Conservation (phyloP, 2,329 filamentous ascomycete species). For the Hypoxylon sp. region DNA sequence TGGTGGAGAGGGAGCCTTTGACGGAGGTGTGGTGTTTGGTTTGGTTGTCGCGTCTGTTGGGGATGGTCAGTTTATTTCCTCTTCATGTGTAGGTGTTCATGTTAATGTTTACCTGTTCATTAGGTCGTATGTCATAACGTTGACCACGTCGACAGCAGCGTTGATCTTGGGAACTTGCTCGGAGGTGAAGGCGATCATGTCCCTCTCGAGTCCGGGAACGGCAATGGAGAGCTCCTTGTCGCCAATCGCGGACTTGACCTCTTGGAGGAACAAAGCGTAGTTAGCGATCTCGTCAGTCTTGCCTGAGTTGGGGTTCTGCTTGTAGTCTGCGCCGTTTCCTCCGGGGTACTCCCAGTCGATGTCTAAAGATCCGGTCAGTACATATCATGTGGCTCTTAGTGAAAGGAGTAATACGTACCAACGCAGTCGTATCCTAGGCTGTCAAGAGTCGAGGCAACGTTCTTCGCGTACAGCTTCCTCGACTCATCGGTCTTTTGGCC, state of each 20-base stretch:
- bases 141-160: constrained; percentile 73
- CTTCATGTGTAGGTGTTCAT: background rate
- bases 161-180: constrained; percentile 70
- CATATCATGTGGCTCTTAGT: too few species aligned
- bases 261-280: constrained; percentile 71
- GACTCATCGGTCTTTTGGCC: constrained; percentile 66
- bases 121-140: constrained; percentile 59
- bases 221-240: constrained; percentile 75
- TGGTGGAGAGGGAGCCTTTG: constrained; percentile 63
- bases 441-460: constrained; percentile 73
- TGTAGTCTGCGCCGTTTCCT: constrained; percentile 80
- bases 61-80: constrained; percentile 66
- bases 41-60: constrained; percentile 73
- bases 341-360: constrained; percentile 76
- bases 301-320: constrained; percentile 69
- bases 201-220: constrained; percentile 72
- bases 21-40: constrained; percentile 77
- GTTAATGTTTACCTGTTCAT: constrained; percentile 45
- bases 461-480: constrained; percentile 71
- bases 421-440: constrained; percentile 76
- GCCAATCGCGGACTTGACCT: constrained; percentile 70
- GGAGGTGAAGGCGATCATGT: constrained; percentile 76
- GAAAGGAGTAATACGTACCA: constrained; percentile 56
- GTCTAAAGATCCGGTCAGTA: constrained; percentile 50
- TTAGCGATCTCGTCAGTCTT: constrained; percentile 73